These are phyloP conservation scores for Penicillium sp. DNA, from an alignment of 2,329 filamentous ascomycete species.

Conservation along the genomic window DNA sequence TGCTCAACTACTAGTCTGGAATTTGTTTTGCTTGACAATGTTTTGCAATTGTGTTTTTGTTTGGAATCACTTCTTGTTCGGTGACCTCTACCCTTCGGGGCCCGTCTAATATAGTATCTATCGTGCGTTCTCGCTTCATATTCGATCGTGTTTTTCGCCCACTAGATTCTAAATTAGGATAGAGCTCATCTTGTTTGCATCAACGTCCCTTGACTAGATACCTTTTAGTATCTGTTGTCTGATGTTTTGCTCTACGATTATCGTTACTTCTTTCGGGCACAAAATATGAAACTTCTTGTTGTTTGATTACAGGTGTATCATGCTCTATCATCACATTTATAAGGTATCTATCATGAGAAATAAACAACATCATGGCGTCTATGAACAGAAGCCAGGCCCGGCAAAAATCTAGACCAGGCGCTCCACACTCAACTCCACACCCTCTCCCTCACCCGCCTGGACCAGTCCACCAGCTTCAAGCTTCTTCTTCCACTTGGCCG, in stretches of 20 bases:
- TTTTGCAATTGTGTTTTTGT: slow-evolving; percentile 7
- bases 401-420: slow-evolving; percentile 30
- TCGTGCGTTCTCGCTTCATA: slow-evolving; percentile 12
- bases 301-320: slow-evolving; percentile 1
- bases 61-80: slow-evolving; percentile 4
- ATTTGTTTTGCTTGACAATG: slow-evolving; percentile 8
- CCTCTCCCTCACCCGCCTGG: slow-evolving; percentile 22
- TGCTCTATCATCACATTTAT: slow-evolving; percentile 7
- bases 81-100: neutral
- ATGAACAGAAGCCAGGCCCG: slow-evolving; percentile 1
- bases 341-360: slow-evolving; percentile 15
- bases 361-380: slow-evolving; percentile 2
- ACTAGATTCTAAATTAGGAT: slow-evolving; percentile 3
- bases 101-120: slow-evolving; percentile 10
- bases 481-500: slow-evolving; percentile 51
- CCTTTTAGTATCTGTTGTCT: neutral
- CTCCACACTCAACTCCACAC: slow-evolving; percentile 35
- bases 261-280: neutral
- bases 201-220: neutral
- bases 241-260: neutral
- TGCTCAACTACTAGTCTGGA: slow-evolving; percentile 55
- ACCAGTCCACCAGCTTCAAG: slow-evolving; percentile 44
- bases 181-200: slow-evolving; percentile 3
- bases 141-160: neutral
- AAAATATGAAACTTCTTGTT: neutral